These are phyloP conservation scores for Daldinia loculata DNA, from an alignment of 495 filamentous ascomycete species.

Conservation along the genomic window DNA sequence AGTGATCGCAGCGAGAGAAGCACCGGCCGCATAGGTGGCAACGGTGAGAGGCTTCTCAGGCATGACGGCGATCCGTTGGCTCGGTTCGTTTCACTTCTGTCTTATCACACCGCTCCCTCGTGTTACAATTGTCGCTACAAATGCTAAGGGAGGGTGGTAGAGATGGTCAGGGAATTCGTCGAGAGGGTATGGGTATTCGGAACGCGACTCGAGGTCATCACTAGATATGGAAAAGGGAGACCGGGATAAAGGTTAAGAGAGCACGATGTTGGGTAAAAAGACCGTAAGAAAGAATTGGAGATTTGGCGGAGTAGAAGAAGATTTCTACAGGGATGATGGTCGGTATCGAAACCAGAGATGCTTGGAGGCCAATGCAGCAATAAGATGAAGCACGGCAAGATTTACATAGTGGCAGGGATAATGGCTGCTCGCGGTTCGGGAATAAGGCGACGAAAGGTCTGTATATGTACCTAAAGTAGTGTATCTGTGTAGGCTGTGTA, in stretches of 20 bases:
- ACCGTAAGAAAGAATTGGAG: conserved; percentile 5
- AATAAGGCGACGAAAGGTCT: conserved; percentile 8
- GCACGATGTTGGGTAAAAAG: neutral
- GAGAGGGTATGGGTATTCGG: conserved; percentile 3
- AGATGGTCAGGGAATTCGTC: neutral
- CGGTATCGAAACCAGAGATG: conserved; percentile 15
- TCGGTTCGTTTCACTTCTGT: conserved; percentile 9
- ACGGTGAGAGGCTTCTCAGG: conserved; percentile 87
- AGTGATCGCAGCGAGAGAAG: conserved; percentile 94
- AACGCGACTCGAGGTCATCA: conserved; percentile 17
- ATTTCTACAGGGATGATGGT: conserved; percentile 17
- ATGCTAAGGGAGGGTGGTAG: conserved; percentile 7
- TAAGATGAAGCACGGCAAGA: conserved; percentile 7
- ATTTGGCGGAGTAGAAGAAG: conserved; percentile 15
- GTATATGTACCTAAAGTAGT: neutral
- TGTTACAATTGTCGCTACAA: conserved; percentile 8
- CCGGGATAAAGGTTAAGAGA: neutral
- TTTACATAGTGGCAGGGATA: conserved; percentile 6
- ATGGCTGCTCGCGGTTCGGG: conserved; percentile 30
- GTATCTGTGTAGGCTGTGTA: neutral
- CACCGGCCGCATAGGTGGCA: conserved; percentile 92
- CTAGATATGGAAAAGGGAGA: conserved; percentile 9
- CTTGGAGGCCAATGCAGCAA: conserved; percentile 3
- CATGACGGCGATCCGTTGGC: conserved; percentile 61
- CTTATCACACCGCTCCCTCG: neutral